Conservation (phyloP, 257 asterid species). For the Solanum okadae region DNA sequence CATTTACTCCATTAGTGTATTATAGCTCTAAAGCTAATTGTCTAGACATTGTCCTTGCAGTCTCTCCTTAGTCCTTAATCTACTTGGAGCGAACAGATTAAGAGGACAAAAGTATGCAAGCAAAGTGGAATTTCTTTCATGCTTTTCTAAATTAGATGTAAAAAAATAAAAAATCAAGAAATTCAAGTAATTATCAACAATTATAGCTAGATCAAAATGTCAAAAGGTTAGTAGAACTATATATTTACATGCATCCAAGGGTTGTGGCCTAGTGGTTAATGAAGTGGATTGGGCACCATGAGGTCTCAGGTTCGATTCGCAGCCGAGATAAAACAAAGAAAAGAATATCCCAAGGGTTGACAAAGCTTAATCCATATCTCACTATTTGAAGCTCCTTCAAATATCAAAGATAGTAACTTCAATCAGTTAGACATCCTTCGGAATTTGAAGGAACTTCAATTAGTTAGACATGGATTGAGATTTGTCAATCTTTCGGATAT, state of each 20-base stretch:
- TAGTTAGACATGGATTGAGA: background rate
- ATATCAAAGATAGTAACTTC: background rate
- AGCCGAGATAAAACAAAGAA: background rate
- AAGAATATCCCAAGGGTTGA: background rate
- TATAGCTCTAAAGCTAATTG: background rate
- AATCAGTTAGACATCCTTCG: background rate
- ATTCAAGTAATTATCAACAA: background rate
- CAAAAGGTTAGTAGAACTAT: background rate
- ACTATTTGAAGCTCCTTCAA: background rate
- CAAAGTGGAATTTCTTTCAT: background rate
- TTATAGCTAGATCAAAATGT: background rate
- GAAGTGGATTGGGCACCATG: background rate
- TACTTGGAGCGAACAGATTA: background rate
- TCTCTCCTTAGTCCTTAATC: background rate
- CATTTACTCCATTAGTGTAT: background rate
- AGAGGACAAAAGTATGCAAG: background rate
- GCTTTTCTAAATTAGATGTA: background rate
- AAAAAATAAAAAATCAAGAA: background rate
- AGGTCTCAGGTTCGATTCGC: background rate
- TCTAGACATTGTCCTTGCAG: background rate
- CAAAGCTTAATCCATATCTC: background rate
- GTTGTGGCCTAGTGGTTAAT: background rate
- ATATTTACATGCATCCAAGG: background rate
- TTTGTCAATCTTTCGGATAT: background rate
- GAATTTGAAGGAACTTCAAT: background rate